Evolutionary conservation across 805 yeast species (phyloP), one percentile per base, ranked within the genome.

Genomic region (Zygotorulaspora danielsina): DNA sequence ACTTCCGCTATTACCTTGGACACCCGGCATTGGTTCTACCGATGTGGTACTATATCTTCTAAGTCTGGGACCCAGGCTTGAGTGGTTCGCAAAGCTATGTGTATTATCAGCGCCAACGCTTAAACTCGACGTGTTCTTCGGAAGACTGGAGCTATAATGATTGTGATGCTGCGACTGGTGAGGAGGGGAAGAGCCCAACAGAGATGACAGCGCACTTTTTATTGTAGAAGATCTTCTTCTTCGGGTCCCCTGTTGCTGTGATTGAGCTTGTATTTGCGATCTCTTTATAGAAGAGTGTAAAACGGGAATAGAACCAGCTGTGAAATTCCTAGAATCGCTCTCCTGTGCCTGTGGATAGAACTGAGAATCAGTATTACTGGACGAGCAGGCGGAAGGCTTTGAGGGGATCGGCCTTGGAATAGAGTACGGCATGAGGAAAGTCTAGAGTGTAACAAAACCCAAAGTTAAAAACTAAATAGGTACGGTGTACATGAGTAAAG

Each of bases 161-260:
- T 15, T 27, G 8, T 8, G 7, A 4, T 22, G 27, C 34, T 7
- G 16, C 18, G 27, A 19, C 17, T 37, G 30, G 8, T 37, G 24
- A 22, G 36, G 15, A n/a, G 36, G 17, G 5, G 43, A 35, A 17
- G 39, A 25, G 12, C 50, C 42, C n/a, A 56, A 41, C 19, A 56
- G 44, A 6, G 54, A 52, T 7, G 55, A 45, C 4, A 56, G 38
- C 3, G 59, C 51, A 22, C 44, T 50, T 33, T 50, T 56, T 13
- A 56, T 46, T n/a, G 59, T 42, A 7, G 59, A 54, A 3, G 58
- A 49, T 20, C 54, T 39, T 34, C 53, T 47, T 34, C 53, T 47
- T 25, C 43, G 18, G 18, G 16, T 18, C 27, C 36, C 31, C 18
- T 27, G 31, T 15, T 27, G 31, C 8, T 27, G 31, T 27, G 31